phyloP scores from a whole-genome alignment of 306 rosid species.

The Fragaria ananassa region DNA sequence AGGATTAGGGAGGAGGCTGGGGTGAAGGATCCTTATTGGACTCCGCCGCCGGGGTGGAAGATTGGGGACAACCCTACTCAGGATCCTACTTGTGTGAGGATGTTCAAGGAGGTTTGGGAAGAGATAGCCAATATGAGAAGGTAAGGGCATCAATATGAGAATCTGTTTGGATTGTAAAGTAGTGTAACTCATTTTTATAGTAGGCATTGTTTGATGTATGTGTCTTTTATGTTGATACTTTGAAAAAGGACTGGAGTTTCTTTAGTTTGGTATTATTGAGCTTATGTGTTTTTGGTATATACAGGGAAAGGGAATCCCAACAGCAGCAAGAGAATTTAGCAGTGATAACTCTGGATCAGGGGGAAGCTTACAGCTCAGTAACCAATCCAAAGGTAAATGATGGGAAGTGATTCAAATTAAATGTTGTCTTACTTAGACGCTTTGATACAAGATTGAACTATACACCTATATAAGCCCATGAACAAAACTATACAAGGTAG shows the following conservation, averaged over 20 bases:
- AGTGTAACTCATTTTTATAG: neutral
- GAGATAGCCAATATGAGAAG: constrained; percentile 54
- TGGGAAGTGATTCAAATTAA: neutral
- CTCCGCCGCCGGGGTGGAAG: constrained; percentile 81
- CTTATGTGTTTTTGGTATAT: neutral
- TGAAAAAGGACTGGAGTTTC: too few species aligned
- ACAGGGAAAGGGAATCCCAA: constrained; percentile 40
- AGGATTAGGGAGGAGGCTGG: constrained; percentile 67
- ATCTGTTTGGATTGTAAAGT: neutral
- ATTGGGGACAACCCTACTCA: constrained; percentile 69
- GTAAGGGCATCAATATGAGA: constrained; percentile 23
- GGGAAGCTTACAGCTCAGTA: constrained; percentile 30
- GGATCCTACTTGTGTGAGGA: constrained; percentile 45
- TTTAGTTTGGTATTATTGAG: neutral
- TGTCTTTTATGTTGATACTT: neutral
- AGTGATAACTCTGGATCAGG: constrained; percentile 31
- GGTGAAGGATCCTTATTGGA: constrained; percentile 84
- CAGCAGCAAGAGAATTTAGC: constrained; percentile 42
- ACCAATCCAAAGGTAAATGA: constrained; percentile 48
- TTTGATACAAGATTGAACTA: too few species aligned
- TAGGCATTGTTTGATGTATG: neutral
- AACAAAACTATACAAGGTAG: too few species aligned
- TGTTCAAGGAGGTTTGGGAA: constrained; percentile 49
- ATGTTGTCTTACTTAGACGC: too few species aligned
- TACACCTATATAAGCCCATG: too few species aligned